A percentile compares a stretch with the other conserved stretches of the same genome.
Evolutionary conservation across 2,329 filamentous ascomycete species (phyloP).

Genomic region (Fusarium sp.): DNA sequence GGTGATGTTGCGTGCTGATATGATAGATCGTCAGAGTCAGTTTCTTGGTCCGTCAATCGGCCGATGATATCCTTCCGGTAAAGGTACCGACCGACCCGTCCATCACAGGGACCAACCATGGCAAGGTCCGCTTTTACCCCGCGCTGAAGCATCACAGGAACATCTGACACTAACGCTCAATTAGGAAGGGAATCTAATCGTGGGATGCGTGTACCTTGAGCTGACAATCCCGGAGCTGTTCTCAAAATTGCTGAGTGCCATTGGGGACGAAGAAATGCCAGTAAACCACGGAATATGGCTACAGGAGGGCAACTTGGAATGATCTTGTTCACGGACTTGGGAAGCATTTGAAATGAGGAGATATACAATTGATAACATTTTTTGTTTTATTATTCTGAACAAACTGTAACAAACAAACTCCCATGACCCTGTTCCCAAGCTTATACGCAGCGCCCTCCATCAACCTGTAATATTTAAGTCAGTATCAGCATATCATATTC

Average conservation of each 20-base stretch:
- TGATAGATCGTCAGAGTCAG: no score
- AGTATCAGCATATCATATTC: rapidly evolving
- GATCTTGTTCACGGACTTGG: rapidly evolving
- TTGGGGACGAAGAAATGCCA: rapidly evolving
- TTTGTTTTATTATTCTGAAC: rapidly evolving
- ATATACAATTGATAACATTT: rapidly evolving
- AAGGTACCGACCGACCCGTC: not conserved
- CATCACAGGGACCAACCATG: not conserved
- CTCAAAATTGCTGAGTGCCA: no score
- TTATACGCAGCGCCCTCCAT: conserved; percentile 13
- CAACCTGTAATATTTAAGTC: not conserved
- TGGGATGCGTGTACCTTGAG: rapidly evolving
- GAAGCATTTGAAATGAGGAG: rapidly evolving
- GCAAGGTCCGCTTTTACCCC: not conserved
- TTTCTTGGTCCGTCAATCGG: not conserved
- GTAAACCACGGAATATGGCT: rapidly evolving
- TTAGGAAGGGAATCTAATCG: not conserved
- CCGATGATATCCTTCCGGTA: not conserved
- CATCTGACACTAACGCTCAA: not conserved
- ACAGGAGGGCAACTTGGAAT: rapidly evolving
- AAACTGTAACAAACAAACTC: not conserved
- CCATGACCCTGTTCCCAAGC: rapidly evolving
- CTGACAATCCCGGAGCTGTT: not conserved
- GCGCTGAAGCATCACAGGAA: not conserved
- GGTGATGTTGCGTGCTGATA: not conserved